Evolutionary conservation across 1,139 yeast species (phyloP), one percentile per base, ranked within the genome.

Genomic region (Candida sp.): DNA sequence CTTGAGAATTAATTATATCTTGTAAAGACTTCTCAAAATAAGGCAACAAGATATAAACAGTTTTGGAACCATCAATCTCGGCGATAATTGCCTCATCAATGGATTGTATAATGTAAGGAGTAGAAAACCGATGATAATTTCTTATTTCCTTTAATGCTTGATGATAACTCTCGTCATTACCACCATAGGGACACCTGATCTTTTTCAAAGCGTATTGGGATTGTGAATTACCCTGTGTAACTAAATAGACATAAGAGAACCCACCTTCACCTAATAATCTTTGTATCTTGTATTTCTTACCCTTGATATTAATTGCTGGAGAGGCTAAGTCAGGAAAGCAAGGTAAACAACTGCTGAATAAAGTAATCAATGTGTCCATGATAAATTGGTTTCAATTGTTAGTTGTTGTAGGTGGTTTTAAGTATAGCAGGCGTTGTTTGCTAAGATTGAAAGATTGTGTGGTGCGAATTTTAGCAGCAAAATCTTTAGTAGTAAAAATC

Each of bases 221-320:
- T 42, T 76, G 75, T 39, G 70, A 68, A 45, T 67, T 61, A 21
- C 33, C 43, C 30, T 81, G 74, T 52, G 76, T 73, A 6, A 89
- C 96, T 33, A 89, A 69, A 57, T 91, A 91, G n/a, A 89, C 96
- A 55, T 86, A 89, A 1, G 95, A 84, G 57, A 87, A 87, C 5
- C 95, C 96, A 1, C 96, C 96, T 65, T 90, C 97, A 7, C 96
- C 96, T 5, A 91, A 66, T 21, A 91, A 73, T 48, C 81, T 77
- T 41, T 81, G 66, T n/a, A 91, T 84, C 49, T 64, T 70, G 60
- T 79, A 82, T 37, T 61, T 63, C 33, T 66, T 61, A 47, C 68
- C 75, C 54, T 82, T 81, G 48, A 84, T 73, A n/a, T 67, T 51
- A 5, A 82, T 59, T 9, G 66, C 68, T 0, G 86, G 85, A 6